Percentiles rank a stretch among this genome's conserved stretches.
phyloP scores from a whole-genome alignment of 2,329 filamentous ascomycete species.

The Fusarium buxicola region DNA sequence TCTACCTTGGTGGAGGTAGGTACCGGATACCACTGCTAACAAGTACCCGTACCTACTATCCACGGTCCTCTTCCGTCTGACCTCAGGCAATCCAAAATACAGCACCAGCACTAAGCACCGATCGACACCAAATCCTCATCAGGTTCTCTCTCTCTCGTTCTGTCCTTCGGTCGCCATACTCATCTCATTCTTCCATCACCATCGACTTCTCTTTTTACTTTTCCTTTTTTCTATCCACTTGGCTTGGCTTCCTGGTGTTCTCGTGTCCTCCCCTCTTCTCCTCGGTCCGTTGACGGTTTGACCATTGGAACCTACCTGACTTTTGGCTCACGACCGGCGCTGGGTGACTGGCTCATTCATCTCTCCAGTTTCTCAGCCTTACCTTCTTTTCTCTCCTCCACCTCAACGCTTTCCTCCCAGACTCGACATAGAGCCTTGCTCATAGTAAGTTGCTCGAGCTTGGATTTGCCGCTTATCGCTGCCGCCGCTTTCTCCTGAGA shows the following conservation, averaged over 20 bases:
- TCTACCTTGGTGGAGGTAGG: constrained; percentile 20
- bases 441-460: constrained; percentile 30
- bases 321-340: constrained; percentile 41
- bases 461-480: constrained; percentile 22
- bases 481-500: constrained; percentile 30
- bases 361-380: constrained; percentile 34
- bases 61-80: constrained; percentile 6
- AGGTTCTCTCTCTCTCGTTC: constrained; percentile 25
- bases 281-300: constrained; percentile 16
- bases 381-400: constrained; percentile 27
- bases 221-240: constrained; percentile 20
- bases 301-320: constrained; percentile 27
- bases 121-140: constrained; percentile 30
- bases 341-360: constrained; percentile 43
- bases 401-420: constrained; percentile 16
- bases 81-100: constrained; percentile 16
- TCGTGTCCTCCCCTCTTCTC: constrained; percentile 11
- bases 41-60: constrained; percentile 27
- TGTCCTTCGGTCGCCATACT: constrained; percentile 20
- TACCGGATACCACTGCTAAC: constrained; percentile 21
- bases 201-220: constrained; percentile 14
- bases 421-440: constrained; percentile 18
- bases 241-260: constrained; percentile 37
- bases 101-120: constrained; percentile 18
- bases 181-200: constrained; percentile 22